phyloP scores from a whole-genome alignment of 2,329 filamentous ascomycete genomes.

The Huntiella decipiens region DNA sequence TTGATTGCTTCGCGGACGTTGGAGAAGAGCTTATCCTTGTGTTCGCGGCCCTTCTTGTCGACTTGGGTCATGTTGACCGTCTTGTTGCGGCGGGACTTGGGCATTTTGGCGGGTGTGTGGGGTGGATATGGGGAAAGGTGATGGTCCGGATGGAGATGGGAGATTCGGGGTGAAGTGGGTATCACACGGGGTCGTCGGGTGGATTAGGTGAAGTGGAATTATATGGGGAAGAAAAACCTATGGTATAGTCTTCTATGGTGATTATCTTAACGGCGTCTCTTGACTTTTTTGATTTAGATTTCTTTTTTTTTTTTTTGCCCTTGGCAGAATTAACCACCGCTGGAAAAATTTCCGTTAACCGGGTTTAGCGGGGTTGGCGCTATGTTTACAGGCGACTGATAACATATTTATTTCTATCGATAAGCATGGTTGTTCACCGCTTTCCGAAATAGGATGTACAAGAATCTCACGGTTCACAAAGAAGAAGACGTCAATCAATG shows the following conservation, averaged over 20 bases:
- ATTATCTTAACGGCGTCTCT: not conserved
- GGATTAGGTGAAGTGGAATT: not conserved
- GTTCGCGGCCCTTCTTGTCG: constrained; percentile 79
- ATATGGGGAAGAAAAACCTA: not conserved
- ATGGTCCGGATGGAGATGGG: not conserved
- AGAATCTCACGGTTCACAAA: not conserved
- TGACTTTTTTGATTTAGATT: not conserved
- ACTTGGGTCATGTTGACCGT: constrained; percentile 82
- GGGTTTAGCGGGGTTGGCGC: constrained; percentile 9
- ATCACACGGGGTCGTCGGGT: not conserved
- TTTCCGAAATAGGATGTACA: not conserved
- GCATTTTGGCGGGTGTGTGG: constrained; percentile 40
- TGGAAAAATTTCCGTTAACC: constrained; percentile 8
- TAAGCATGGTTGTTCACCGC: constrained; percentile 6
- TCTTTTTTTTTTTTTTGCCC: not conserved
- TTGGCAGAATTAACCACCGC: not conserved
- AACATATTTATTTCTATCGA: constrained; percentile 6
- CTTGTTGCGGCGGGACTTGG: constrained; percentile 85
- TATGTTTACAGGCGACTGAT: too few relatives aligned
- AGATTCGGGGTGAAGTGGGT: not conserved
- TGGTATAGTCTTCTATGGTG: too few relatives aligned
- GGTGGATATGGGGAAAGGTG: not conserved
- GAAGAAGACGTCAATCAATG: too few relatives aligned
- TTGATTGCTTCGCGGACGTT: constrained; percentile 73
- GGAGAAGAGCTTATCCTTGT: constrained; percentile 74